These are phyloP conservation scores for Stephanodiscus triporus DNA, from an alignment of 108 stramenopile genomes.

Conservation along the genomic window DNA sequence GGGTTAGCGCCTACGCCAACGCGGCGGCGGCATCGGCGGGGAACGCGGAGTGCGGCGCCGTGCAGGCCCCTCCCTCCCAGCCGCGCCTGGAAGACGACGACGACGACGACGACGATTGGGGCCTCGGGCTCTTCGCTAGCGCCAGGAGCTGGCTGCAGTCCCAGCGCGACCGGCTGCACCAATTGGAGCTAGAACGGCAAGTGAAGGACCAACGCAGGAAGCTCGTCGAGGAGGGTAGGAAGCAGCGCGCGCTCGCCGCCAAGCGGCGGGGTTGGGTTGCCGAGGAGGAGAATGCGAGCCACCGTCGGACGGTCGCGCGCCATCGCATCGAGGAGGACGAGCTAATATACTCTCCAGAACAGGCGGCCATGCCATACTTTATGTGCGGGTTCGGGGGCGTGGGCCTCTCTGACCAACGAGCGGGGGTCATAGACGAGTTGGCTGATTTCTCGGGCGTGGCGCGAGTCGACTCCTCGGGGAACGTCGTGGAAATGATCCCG, in stretches of 20 bases:
- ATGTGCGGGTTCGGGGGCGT: conserved; percentile 41
- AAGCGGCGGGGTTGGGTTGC: conserved; percentile 11
- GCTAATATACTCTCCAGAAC: neutral
- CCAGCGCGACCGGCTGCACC: conserved; percentile 45
- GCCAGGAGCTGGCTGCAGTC: conserved; percentile 47
- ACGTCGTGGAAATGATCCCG: conserved; percentile 26
- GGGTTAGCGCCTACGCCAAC: conserved; percentile 14
- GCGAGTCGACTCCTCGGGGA: conserved; percentile 34
- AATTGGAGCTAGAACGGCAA: conserved; percentile 45
- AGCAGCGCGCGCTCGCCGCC: conserved; percentile 28
- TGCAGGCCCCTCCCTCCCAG: neutral
- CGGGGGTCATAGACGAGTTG: neutral
- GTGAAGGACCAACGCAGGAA: conserved; percentile 51
- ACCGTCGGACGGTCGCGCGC: neutral
- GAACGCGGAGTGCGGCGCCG: neutral
- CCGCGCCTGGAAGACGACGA: neutral
- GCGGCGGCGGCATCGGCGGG: neutral
- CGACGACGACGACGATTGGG: neutral
- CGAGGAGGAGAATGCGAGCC: conserved; percentile 11
- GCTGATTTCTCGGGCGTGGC: conserved; percentile 31
- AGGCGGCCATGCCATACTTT: conserved; percentile 6
- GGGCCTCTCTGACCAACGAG: neutral
- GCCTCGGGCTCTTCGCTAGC: conserved; percentile 27
- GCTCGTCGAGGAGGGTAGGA: conserved; percentile 48
- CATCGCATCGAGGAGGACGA: neutral